These are phyloP conservation scores for Eleusine indica DNA, from an alignment of 176 grass and related monocot species.

Conservation along the genomic window DNA sequence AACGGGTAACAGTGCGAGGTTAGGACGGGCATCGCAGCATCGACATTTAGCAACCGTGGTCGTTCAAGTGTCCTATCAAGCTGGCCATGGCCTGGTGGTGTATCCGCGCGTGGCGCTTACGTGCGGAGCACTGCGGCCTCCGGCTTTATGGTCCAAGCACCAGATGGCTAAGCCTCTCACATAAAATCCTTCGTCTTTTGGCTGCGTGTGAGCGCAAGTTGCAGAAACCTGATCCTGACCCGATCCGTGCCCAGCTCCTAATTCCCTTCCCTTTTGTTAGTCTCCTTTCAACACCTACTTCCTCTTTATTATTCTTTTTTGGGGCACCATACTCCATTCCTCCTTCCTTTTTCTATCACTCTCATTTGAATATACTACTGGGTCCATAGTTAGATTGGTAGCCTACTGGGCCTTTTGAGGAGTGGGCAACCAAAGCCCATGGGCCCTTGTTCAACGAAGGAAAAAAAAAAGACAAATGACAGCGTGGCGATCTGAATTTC, in stretches of 20 bases:
- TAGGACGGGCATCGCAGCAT: not conserved
- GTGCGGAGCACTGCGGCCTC: conserved; percentile 28
- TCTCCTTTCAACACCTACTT: not conserved
- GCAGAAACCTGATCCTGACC: conserved; percentile 1
- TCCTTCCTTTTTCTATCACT: not conserved
- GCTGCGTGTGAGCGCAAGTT: conserved; percentile 12
- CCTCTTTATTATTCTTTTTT: not conserved
- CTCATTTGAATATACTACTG: not conserved
- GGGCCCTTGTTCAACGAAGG: not conserved
- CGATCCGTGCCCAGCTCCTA: not conserved
- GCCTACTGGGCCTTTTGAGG: not conserved
- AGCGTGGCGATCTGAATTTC: not conserved
- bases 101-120: not conserved
- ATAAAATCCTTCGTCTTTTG: conserved; percentile 30
- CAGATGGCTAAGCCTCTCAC: not conserved
- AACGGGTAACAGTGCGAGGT: not conserved
- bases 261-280: not conserved
- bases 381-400: not conserved
- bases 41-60: not conserved
- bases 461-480: not conserved
- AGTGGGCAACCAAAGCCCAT: not conserved
- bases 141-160: not conserved
- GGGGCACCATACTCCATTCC: not conserved
- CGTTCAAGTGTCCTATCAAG: conserved; percentile 17
- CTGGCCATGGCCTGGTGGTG: no score